A percentile compares a stretch with the other conserved stretches of the same genome.
phyloP scores from a whole-genome alignment of 306 rosid species.

The Dalbergia cochinchinensis region DNA sequence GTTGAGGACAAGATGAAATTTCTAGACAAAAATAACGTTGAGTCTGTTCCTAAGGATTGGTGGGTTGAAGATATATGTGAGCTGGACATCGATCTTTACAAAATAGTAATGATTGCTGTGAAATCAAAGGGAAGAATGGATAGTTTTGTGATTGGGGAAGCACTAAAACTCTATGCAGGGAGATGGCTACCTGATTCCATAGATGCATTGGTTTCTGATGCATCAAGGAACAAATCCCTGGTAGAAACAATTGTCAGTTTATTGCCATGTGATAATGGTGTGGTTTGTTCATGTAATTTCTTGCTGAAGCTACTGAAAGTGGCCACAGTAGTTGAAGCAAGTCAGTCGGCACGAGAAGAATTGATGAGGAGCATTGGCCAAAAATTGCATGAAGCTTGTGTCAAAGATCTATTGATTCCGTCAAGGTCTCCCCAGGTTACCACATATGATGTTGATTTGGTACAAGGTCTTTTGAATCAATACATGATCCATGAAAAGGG shows the following conservation, averaged over 20 bases:
- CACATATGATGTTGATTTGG: conserved; percentile 72
- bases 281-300: conserved; percentile 82
- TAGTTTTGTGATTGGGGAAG: conserved; percentile 79
- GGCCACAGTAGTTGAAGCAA: conserved; percentile 81
- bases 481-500: conserved; percentile 60
- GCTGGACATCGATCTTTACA: conserved; percentile 79
- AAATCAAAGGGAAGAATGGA: conserved; percentile 88
- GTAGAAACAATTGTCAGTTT: conserved; percentile 87
- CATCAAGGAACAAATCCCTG: conserved; percentile 75
- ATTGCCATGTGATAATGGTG: conserved; percentile 71
- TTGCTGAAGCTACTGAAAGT: conserved; percentile 87
- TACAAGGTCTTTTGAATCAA: conserved; percentile 66
- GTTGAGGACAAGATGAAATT: conserved; percentile 60
- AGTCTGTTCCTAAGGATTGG: conserved; percentile 91
- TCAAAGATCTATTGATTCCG: conserved; percentile 78
- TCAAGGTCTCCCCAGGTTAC: conserved; percentile 77
- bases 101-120: conserved; percentile 71
- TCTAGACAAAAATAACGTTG: conserved; percentile 59
- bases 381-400: conserved; percentile 84
- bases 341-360: conserved; percentile 63
- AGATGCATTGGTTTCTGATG: conserved; percentile 82
- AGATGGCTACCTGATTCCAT: conserved; percentile 96
- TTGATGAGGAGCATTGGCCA: conserved; percentile 67
- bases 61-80: conserved; percentile 94
- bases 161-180: conserved; percentile 63